Evolutionary conservation across 805 yeast genomes (phyloP), one percentile per base, ranked within the genome.

Genomic region (Ascoidea tarda): DNA sequence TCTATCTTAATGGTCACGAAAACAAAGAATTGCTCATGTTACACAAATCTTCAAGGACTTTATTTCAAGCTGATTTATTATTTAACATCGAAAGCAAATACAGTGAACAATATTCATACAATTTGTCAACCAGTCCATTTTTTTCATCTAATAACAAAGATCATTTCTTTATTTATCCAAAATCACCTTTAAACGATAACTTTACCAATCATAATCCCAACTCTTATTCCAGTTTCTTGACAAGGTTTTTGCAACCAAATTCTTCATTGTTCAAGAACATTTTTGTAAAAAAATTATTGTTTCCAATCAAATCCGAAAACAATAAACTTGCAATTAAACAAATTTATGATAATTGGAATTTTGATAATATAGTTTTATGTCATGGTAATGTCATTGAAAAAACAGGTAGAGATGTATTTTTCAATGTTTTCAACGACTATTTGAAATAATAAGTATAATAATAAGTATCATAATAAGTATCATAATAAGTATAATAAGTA

Each of bases 11-110:
- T 10, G 62, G 66, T 5, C 84, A 78, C 59, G 63, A 58, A n/a
- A 83, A 82, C 63, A 71, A 75, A 60, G 89, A 83, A 62, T 63
- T 83, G 51, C 74, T 78, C 2, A 59, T 76, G 57, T 76, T 62
- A 60, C 78, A 78, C 60, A 69, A 67, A 48, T 62, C 63, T 12
- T 66, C 78, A 44, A 74, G 74, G 61, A 69, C 78, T 0, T 59
- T 82, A 16, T 69, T 76, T 55, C 79, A 74, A 58, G 88, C 82
- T 12, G 88, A 83, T 62, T 61, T 82, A 54, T 59, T 82, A 42
- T 77, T 82, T 66, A 79, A 81, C 61, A 67, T 81, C 56, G 57
- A 61, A 16, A 74, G 72, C n/a, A 74, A 71, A 53, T 82, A 77
- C 58, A 66, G 71, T 31, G 86, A 82, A 38, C 81, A 69, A 55